These are phyloP conservation scores for Fusarium odoratissimum DNA, from an alignment of 2,329 filamentous ascomycete species.

Conservation along the genomic window DNA sequence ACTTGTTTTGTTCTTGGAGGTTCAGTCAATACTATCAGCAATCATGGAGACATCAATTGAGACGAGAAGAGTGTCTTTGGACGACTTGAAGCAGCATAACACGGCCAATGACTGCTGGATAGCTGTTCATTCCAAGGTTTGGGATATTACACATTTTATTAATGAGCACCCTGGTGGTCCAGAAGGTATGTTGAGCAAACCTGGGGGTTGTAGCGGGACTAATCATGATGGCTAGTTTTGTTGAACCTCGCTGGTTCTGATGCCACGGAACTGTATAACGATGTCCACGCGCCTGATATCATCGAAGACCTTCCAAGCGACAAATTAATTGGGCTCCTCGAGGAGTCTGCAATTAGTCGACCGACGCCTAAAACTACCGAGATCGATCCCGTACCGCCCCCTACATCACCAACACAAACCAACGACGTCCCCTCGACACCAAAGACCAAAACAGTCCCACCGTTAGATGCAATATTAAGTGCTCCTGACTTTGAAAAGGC, in stretches of 20 bases:
- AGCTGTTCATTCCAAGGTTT: constrained; percentile 74
- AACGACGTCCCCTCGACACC: not conserved
- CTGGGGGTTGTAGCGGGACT: not conserved
- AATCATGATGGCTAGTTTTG: constrained; percentile 53
- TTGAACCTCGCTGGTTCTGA: constrained; percentile 63
- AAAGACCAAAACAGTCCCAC: not conserved
- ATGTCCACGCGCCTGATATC: constrained; percentile 59
- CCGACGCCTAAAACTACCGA: not conserved
- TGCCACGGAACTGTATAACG: constrained; percentile 63
- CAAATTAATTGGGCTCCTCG: constrained; percentile 61
- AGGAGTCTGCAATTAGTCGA: constrained; percentile 36
- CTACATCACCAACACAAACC: not conserved
- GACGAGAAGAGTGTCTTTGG: constrained; percentile 28
- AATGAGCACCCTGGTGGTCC: constrained; percentile 53
- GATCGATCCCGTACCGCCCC: not conserved
- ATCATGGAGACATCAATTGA: constrained; percentile 21
- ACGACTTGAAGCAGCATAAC: constrained; percentile 61
- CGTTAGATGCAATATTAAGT: constrained; percentile 3
- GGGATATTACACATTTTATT: constrained; percentile 76
- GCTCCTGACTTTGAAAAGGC: constrained; percentile 66
- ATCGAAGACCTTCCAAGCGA: constrained; percentile 56
- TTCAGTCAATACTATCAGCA: not conserved
- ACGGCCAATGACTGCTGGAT: constrained; percentile 69
- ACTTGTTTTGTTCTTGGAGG: not conserved
- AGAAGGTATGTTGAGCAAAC: constrained; percentile 39